A percentile compares a stretch with the other conserved stretches of the same genome.
phyloP scores from a whole-genome alignment of 192 early-diverging fungal genomes.

The Entomortierella beljakovae region DNA sequence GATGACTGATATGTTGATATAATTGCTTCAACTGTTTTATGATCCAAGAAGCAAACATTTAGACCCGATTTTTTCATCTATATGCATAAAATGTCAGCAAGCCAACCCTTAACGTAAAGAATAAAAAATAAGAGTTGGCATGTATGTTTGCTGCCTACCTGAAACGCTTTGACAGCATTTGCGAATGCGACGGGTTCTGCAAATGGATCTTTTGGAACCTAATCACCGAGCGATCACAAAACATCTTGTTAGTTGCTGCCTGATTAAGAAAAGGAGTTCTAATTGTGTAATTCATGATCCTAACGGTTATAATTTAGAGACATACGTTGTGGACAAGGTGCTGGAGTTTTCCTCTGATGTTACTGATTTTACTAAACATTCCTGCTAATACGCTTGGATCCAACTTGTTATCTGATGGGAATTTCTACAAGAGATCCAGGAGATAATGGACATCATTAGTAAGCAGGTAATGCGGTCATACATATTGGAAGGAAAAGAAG shows the following conservation, averaged over 20 bases:
- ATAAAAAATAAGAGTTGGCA: too few relatives aligned
- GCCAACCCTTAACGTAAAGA: too few relatives aligned
- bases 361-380: constrained; percentile 60
- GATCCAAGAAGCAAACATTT: constrained; percentile 32
- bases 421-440: constrained; percentile 7
- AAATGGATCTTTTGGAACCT: constrained; percentile 67
- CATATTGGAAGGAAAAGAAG: neutral
- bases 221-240: neutral
- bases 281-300: neutral
- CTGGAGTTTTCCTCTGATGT: constrained; percentile 59
- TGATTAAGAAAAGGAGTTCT: neutral
- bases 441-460: neutral
- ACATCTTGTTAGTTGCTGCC: neutral
- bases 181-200: constrained; percentile 54
- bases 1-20: constrained; percentile 45
- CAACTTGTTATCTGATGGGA: constrained; percentile 52
- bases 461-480: too few relatives aligned
- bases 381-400: constrained; percentile 63
- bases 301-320: too few relatives aligned
- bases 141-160: constrained; percentile 20
- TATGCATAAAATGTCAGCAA: too few relatives aligned
- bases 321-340: constrained; percentile 59
- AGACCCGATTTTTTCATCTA: constrained; percentile 36
- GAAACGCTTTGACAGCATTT: constrained; percentile 56
- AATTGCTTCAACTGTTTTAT: constrained; percentile 51